Evolutionary conservation across 495 filamentous ascomycete species (phyloP).

Genomic region (Cenococcum geophilum): DNA sequence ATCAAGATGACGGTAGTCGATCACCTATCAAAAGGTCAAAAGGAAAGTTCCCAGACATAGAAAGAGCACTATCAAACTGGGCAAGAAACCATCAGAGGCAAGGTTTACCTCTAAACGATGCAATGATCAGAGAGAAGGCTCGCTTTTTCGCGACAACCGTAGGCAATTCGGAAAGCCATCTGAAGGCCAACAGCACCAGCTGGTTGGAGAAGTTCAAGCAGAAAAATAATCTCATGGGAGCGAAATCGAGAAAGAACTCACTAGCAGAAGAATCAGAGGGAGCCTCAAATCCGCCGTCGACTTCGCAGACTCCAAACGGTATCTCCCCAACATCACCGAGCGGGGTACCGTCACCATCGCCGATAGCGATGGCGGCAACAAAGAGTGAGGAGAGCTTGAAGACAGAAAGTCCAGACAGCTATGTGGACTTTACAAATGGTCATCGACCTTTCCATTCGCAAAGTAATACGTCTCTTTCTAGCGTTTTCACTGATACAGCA

Average conservation of each 20-base stretch:
- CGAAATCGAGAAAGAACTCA: constrained; percentile 64
- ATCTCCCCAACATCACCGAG: constrained; percentile 69
- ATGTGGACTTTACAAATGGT: constrained; percentile 48
- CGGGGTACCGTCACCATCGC: constrained; percentile 56
- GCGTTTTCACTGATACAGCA: constrained; percentile 47
- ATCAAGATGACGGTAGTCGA: constrained; percentile 74
- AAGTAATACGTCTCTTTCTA: constrained; percentile 54
- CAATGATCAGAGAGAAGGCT: constrained; percentile 81
- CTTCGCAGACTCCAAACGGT: constrained; percentile 60
- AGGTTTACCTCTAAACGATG: constrained; percentile 71
- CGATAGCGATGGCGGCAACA: constrained; percentile 59
- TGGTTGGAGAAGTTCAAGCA: constrained; percentile 98
- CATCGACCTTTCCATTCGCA: constrained; percentile 55
- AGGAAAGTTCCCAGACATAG: constrained; percentile 90
- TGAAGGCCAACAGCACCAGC: constrained; percentile 63
- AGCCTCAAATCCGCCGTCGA: constrained; percentile 35
- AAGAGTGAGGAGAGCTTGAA: constrained; percentile 61
- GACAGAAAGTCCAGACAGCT: constrained; percentile 46
- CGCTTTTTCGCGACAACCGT: constrained; percentile 75
- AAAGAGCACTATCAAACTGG: constrained; percentile 89
- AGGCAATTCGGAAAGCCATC: constrained; percentile 66
- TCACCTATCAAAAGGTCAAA: constrained; percentile 87
- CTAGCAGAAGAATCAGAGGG: constrained; percentile 39
- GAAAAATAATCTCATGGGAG: constrained; percentile 70
- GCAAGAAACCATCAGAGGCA: constrained; percentile 71